phyloP scores from a whole-genome alignment of 106 monocot genomes.

The Apostasia shenzhenica region DNA sequence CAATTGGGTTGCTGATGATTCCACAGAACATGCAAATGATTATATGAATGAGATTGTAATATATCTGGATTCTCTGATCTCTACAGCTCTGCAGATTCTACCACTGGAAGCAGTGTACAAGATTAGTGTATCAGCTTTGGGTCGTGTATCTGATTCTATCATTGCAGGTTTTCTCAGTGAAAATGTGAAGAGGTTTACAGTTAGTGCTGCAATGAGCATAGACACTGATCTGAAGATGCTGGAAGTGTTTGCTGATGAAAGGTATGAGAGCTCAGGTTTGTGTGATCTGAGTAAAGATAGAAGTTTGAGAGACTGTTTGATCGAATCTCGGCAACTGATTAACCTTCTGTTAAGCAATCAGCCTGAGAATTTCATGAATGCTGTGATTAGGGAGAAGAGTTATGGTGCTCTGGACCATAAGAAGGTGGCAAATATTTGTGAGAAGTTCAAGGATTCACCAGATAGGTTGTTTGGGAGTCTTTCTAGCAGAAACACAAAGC shows the following conservation, averaged over 20 bases:
- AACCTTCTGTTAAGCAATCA: constrained; percentile 54
- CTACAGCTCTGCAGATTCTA: constrained; percentile 41
- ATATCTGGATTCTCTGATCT: constrained; percentile 38
- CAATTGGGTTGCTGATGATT: constrained; percentile 56
- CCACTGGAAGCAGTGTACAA: constrained; percentile 38
- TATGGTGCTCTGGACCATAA: constrained; percentile 58
- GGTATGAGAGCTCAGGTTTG: constrained; percentile 17
- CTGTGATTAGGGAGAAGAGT: constrained; percentile 55
- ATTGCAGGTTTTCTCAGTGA: constrained; percentile 44
- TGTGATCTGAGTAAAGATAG: constrained; percentile 31
- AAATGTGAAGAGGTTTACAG: constrained; percentile 52
- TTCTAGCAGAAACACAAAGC: constrained; percentile 33
- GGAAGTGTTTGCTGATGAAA: constrained; percentile 52
- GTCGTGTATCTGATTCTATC: constrained; percentile 45
- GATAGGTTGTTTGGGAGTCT: constrained; percentile 23
- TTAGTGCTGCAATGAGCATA: constrained; percentile 38
- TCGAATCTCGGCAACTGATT: constrained; percentile 53
- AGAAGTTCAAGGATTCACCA: constrained; percentile 59
- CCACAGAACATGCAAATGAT: constrained; percentile 40
- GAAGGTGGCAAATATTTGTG: constrained; percentile 55
- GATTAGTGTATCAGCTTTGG: constrained; percentile 28
- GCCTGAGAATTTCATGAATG: constrained; percentile 71
- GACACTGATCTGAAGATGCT: constrained; percentile 49
- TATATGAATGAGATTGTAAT: constrained; percentile 40
- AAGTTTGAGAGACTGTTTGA: constrained; percentile 43